Evolutionary conservation across 2,329 filamentous ascomycete species (phyloP).

Genomic region (Colletotrichum scovillei): DNA sequence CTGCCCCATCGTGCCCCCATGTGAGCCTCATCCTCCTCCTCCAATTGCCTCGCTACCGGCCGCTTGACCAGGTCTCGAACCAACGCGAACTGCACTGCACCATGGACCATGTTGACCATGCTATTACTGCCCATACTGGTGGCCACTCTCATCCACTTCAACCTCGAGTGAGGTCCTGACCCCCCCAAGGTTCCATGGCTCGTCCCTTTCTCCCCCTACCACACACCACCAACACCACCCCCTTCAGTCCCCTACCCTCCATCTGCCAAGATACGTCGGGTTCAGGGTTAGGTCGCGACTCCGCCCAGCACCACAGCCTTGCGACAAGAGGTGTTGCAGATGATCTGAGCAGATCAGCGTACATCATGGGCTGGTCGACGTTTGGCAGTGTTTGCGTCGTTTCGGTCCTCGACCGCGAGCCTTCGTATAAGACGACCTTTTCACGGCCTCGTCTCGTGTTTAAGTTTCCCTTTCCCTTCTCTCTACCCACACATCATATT

Average conservation of each 20-base stretch:
- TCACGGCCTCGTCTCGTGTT: constrained; percentile 28
- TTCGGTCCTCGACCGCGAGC: constrained; percentile 22
- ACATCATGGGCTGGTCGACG: constrained; percentile 14
- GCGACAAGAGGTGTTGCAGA: constrained; percentile 37
- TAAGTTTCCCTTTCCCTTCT: background rate
- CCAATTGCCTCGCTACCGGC: constrained; percentile 19
- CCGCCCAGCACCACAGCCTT: constrained; percentile 34
- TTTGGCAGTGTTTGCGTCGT: constrained; percentile 31
- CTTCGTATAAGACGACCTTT: constrained; percentile 31
- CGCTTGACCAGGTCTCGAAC: constrained; percentile 17
- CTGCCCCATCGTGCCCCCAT: background rate
- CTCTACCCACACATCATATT: constrained; percentile 21
- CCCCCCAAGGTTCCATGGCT: background rate
- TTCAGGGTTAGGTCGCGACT: constrained; percentile 29
- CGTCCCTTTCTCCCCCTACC: background rate
- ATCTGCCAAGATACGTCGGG: constrained; percentile 26
- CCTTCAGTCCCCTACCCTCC: constrained; percentile 14
- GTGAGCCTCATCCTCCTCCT: background rate
- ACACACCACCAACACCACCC: background rate
- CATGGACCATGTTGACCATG: background rate
- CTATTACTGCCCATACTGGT: background rate
- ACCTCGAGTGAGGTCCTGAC: background rate
- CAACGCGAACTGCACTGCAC: constrained; percentile 17
- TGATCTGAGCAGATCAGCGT: constrained; percentile 36
- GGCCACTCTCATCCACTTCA: background rate